Percentiles rank a stretch among this genome's conserved stretches.
Evolutionary conservation across 148 eudicot genomes (phyloP).

Genomic region (Talinum fruticosum): DNA sequence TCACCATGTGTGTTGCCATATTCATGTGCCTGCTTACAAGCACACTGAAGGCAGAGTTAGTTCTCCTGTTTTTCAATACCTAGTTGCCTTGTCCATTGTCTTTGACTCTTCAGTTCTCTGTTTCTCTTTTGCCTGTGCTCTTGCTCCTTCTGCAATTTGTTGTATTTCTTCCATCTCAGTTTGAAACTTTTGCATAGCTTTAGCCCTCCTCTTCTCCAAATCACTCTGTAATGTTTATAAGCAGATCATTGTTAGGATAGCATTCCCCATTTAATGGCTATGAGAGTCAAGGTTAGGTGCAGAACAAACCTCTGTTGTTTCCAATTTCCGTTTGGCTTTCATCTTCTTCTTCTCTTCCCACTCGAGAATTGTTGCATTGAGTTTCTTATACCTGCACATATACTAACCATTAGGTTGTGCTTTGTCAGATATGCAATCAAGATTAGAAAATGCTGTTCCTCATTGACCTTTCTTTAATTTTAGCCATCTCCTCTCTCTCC

Average conservation of each 20-base stretch:
- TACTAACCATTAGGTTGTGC: background rate
- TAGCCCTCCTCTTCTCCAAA: constrained; percentile 43
- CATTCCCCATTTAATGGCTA: constrained; percentile 18
- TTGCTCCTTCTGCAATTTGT: constrained; percentile 69
- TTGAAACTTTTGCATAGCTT: constrained; percentile 44
- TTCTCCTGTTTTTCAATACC: constrained; percentile 65
- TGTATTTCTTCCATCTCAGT: constrained; percentile 50
- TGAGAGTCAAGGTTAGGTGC: constrained; percentile 7
- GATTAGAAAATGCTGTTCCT: background rate
- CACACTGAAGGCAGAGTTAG: constrained; percentile 64
- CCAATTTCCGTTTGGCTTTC: constrained; percentile 53
- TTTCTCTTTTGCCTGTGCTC: constrained; percentile 65
- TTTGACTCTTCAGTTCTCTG: constrained; percentile 59
- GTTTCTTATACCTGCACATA: constrained; percentile 59
- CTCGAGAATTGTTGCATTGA: constrained; percentile 45
- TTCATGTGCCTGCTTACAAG: constrained; percentile 28
- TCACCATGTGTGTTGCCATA: background rate
- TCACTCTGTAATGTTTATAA: constrained; percentile 47
- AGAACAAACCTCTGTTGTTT: constrained; percentile 55
- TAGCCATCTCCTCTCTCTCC: constrained; percentile 65
- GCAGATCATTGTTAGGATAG: constrained; percentile 26
- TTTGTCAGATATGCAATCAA: background rate
- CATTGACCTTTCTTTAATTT: constrained; percentile 48
- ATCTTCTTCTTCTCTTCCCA: constrained; percentile 84
- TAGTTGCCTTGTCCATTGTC: constrained; percentile 70